phyloP scores from a whole-genome alignment of 2,329 filamentous ascomycete species.

The Scolecobasidium constrictum region DNA sequence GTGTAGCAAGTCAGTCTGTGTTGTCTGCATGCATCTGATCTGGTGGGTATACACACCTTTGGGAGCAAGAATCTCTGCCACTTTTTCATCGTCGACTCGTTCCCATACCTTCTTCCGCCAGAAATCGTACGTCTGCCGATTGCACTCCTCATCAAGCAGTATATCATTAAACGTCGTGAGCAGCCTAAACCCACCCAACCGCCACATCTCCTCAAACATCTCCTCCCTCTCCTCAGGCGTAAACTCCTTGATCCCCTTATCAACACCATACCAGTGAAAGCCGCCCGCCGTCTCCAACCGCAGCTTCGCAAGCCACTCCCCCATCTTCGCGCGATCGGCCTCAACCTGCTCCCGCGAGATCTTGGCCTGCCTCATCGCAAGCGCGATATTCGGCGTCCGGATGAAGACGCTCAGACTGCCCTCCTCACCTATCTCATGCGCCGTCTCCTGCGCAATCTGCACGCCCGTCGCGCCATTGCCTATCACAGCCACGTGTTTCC shows the following conservation, averaged over 20 bases:
- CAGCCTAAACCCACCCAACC: slow-evolving; percentile 31
- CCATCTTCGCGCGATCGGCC: slow-evolving; percentile 7
- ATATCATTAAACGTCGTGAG: slow-evolving; percentile 31
- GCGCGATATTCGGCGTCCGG: slow-evolving; percentile 53
- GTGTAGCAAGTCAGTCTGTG: too few relatives aligned
- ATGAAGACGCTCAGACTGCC: slow-evolving; percentile 44
- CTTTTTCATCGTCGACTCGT: slow-evolving; percentile 31
- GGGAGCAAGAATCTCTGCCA: slow-evolving; percentile 35
- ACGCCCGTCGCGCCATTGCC: slow-evolving; percentile 32
- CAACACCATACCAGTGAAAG: slow-evolving; percentile 41
- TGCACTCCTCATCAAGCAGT: slow-evolving; percentile 29
- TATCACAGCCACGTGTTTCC: slow-evolving; percentile 30
- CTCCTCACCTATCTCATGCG: neutral
- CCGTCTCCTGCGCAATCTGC: slow-evolving; percentile 21
- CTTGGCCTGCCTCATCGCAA: slow-evolving; percentile 46
- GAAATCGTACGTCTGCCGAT: slow-evolving; percentile 34
- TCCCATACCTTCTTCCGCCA: slow-evolving; percentile 33
- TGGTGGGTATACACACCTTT: too few relatives aligned
- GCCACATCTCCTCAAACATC: slow-evolving; percentile 31
- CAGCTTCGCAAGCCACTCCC: neutral
- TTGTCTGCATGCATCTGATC: too few relatives aligned
- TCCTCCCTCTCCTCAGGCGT: slow-evolving; percentile 29
- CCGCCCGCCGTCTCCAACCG: slow-evolving; percentile 7
- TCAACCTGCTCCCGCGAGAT: slow-evolving; percentile 38
- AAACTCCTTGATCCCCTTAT: slow-evolving; percentile 18